Evolutionary conservation across 2,329 filamentous ascomycete species (phyloP), one percentile per base, ranked within the genome.

Genomic region (Metarhizium humberi): DNA sequence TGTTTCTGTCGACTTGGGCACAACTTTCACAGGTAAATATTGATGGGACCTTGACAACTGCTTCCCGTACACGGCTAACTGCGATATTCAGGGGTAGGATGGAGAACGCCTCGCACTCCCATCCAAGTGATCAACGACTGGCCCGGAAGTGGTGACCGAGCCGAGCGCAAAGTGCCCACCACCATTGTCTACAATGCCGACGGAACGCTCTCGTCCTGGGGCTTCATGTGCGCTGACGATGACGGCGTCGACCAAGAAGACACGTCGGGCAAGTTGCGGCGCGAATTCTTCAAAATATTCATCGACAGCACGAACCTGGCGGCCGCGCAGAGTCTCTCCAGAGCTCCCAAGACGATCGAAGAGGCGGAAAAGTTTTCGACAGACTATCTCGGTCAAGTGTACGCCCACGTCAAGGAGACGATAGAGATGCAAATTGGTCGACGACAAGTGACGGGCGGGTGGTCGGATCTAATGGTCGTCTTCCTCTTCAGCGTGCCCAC

Each of bases 401-500:
- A 81, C 58, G 59, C 63, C 4, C 75, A 81, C 58, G 25, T 25
- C 25, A 25, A 25, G 25, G 25, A 25, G 25, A 65, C 69, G 0
- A 70, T 77, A 14, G 73, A 69, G 61, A 67, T 64, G 20, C 68
- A 73, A 50, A 67, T 71, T 5, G 74, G 73, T 0, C 66, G 68
- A 30, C 62, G 65, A 2, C 66, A 32, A 2, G 46, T 69, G 3
- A 52, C 62, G 53, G 65, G 66, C 2, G 72, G 73, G 11, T 80
- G 77, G 77, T 62, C 61, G n/a, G 64, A 63, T 43, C 70, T 78
- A 54, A 67, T 66, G 0, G 74, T 82, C 2, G 73, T 77, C 43
- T 83, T 81, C 59, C 66, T 81, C 8, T 82, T 82, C 65, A 78
- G 76, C 49, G 78, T 81, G 1, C 80, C 80, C 0, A 82, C 79